Percentiles rank a stretch among this genome's conserved stretches.
phyloP scores from a whole-genome alignment of 179 eudicot genomes.

The Beta lomatogona region DNA sequence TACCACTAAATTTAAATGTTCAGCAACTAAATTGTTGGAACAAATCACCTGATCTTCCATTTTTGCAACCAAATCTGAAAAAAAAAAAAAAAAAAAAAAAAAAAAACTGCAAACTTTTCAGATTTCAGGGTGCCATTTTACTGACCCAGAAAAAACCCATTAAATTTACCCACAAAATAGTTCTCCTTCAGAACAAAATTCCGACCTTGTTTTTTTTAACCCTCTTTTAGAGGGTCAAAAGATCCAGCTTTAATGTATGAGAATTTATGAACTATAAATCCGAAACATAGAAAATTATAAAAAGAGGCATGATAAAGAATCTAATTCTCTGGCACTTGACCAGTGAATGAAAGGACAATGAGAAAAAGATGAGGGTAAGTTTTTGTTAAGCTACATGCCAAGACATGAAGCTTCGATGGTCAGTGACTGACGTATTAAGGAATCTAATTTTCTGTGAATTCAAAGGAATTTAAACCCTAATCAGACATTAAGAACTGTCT shows the following conservation, averaged over 20 bases:
- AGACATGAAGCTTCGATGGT: slow-evolving; percentile 24
- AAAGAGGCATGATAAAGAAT: background rate
- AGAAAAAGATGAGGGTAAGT: background rate
- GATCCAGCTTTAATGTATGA: background rate
- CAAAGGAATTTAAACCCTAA: background rate
- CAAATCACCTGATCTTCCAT: slow-evolving; percentile 39
- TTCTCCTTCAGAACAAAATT: background rate
- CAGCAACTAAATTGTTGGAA: background rate
- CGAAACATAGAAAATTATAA: background rate
- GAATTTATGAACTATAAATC: background rate
- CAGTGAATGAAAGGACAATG: background rate
- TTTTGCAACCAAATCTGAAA: background rate
- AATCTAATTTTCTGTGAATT: slow-evolving; percentile 10
- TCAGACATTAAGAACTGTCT: background rate
- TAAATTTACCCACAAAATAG: background rate
- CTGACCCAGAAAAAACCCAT: background rate
- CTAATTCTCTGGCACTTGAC: slow-evolving; percentile 21
- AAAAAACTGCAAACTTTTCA: background rate
- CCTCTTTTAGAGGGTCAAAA: background rate
- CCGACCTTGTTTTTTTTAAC: background rate
- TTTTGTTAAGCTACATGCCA: slow-evolving; percentile 14
- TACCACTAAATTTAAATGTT: slow-evolving; percentile 2
- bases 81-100: background rate
- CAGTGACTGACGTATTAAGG: slow-evolving; percentile 13
- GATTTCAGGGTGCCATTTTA: background rate